Base-by-base conservation (phyloP, 1,284 basidiomycete species). In the Violaceomyces palustris region DNA sequence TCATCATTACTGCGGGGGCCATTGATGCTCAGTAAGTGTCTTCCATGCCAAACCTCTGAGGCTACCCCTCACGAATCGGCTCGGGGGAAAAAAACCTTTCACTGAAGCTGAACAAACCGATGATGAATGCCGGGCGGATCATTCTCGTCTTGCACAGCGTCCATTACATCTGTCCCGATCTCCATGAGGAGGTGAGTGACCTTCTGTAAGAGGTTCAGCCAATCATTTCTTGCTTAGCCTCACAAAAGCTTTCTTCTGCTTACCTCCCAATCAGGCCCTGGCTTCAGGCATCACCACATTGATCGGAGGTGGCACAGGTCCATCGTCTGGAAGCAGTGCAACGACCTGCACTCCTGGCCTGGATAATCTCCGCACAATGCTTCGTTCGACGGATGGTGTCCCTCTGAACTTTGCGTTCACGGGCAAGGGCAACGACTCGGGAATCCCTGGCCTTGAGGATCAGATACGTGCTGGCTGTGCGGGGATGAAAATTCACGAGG, bases 401-500 rank as follows among this genome's bases (percentile, higher is more conserved):
- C 83, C 91, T 0, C 83, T 97, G 78, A 97, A 98, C 74, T 89
- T 94, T 75, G 86, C 80, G 1, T 88, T 94, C 67, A 94, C 75
- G 11, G 75, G 74, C 35, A 75, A 78, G 36, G 93, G 92, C 1
- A 97, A 96, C 68, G 94, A 98, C 73, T 82, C 87, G 0, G 88
- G 84, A 0, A 75, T 79, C 12, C 77, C 72, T 1, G 78, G 76
- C 0, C 73, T 97, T 43, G 83, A 85, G 66, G 92, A 97, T 50
- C 81, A 94, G 47, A 79, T 97, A 26, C 78, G 79, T 55, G 89
- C 91, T 11, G 94, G 94, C 15, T 92, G 90, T 0, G 83, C 81
- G 19, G 92, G 92, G 1, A 74, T 98, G 60, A 99, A 99, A 77
- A 75, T 99, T 45, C 94, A 99, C 68, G 94, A 99, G 73, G 94